Evolutionary conservation across 192 early-diverging fungal genomes (phyloP), one percentile per base, ranked within the genome.

Genomic region (Allomyces arbusculus): DNA sequence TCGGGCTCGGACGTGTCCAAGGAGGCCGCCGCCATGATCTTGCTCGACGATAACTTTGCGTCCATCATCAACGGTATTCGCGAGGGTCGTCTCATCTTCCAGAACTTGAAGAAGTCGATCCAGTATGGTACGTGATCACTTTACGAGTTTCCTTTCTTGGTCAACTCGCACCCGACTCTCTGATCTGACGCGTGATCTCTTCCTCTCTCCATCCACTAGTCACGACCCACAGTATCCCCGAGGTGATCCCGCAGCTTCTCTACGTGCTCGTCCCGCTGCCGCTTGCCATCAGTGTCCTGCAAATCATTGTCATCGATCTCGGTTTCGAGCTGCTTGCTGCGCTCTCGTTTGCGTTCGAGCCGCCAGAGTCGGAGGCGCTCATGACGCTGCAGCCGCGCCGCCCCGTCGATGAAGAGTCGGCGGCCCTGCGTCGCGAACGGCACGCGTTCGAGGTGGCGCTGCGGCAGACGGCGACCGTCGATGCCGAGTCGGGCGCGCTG

Each of bases 41-140:
- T 98, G 63, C 73, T 98, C 45, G 93, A 98, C 74, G 92, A 98
- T 74, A 96, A 98, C 82, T 98, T 98, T 87, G 91, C 95, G 20
- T 90, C 89, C 11, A 89, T 88, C 61, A 87, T 98, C 61, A 73
- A 78, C 28, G 95, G 92, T 71, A 93, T 98, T 72, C 86, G 89
- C 73, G 91, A 98, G 72, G 95, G 93, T 44, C 85, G 95, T 23
- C 74, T 96, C 62, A 94, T 98, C 69, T 98, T 98, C 76, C 77
- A 80, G 71, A 98, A 98, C 76, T 75, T 98, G 66, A 92, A 91
- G 71, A 98, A 98, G 73, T 90, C 86, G 22, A 89, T 98, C 71
- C 85, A 86, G 73, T 97, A 95, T 78, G 89, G 87, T 66, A 64
- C 50, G 64, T 40, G 64, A 8, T 40, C 33, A 40, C 4, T 28